These are phyloP conservation scores for Sporothrix humicola DNA, from an alignment of 2,329 filamentous ascomycete genomes.

Conservation along the genomic window DNA sequence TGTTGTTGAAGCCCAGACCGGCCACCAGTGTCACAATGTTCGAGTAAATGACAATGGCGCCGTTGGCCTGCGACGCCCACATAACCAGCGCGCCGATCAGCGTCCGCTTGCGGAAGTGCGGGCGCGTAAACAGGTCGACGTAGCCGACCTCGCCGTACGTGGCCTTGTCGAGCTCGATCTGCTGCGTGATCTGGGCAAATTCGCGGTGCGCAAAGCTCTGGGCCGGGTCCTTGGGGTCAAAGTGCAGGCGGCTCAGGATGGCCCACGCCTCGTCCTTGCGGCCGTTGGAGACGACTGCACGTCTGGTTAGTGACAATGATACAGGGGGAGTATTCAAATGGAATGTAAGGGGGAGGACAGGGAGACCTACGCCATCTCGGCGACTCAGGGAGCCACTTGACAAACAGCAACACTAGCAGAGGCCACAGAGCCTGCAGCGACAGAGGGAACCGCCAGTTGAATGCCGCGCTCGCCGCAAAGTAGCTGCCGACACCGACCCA, in stretches of 20 bases:
- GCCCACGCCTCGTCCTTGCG: constrained; percentile 21
- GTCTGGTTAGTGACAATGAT: no score
- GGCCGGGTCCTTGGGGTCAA: background rate
- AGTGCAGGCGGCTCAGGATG: constrained; percentile 9
- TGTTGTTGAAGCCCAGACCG: constrained; percentile 12
- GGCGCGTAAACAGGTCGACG: background rate
- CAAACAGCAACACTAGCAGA: constrained; percentile 43
- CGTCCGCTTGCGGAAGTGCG: constrained; percentile 18
- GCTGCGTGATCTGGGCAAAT: constrained; percentile 10
- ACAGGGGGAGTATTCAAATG: background rate
- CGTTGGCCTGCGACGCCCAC: constrained; percentile 17
- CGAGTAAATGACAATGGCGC: constrained; percentile 27
- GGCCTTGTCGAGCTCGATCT: constrained; percentile 2
- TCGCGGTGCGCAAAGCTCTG: background rate
- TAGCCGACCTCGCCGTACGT: background rate
- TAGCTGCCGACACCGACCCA: constrained; percentile 49
- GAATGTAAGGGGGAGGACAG: background rate
- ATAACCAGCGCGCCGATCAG: constrained; percentile 1
- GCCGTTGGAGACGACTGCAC: background rate
- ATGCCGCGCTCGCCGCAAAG: constrained; percentile 42
- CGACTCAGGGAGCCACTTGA: constrained; percentile 18
- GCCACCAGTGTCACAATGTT: constrained; percentile 8
- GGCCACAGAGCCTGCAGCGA: constrained; percentile 50
- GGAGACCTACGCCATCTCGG: constrained; percentile 28
- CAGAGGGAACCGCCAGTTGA: constrained; percentile 53